Evolutionary conservation across 176 grass and related monocot genomes (phyloP), one percentile per base, ranked within the genome.

Genomic region (Avena eriantha): DNA sequence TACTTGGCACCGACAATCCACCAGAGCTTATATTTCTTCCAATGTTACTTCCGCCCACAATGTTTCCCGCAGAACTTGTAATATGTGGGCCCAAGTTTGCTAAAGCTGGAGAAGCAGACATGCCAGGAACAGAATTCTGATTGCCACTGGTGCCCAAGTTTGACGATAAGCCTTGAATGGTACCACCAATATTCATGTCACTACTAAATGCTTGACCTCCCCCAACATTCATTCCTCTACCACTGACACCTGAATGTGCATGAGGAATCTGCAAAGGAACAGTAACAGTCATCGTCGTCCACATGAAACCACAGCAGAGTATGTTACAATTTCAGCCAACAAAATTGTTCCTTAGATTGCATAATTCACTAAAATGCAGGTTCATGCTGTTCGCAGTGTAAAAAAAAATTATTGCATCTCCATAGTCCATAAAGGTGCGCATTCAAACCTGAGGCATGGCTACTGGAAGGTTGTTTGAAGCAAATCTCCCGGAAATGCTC

Each of bases 21-120:
- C 94, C 97, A 23, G 97, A 93, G 56, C 77, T 88, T 64, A 99
- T 94, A 82, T 85, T 99, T 91, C 97, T 99, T 94, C 97, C 97
- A 70, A 96, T 90, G 78, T 79, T 95, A 86, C 79, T 84, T 82
- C 88, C 89, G 9, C 93, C 92, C 80, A 96, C 87, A 68, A 98
- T 91, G 80, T 96, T 98, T 76, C 88, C 92, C 21, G 87, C 86
- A 49, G 93, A 88, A 71, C 81, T 88, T 86, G 90, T 88, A 73
- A 96, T 91, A 79, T 92, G 87, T 43, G 88, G 87, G 39, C 93
- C 92, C 43, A 93, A 83, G 81, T 90, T 98, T 75, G 92, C 97
- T 79, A 99, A 92, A 83, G 87, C 85, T 78, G 90, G 84, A 88
- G 91, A 94, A 45, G 88, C 86, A 12, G 86, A 87, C 90, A 98